phyloP scores from a whole-genome alignment of 257 asterid species.

The Solanum commersonii region DNA sequence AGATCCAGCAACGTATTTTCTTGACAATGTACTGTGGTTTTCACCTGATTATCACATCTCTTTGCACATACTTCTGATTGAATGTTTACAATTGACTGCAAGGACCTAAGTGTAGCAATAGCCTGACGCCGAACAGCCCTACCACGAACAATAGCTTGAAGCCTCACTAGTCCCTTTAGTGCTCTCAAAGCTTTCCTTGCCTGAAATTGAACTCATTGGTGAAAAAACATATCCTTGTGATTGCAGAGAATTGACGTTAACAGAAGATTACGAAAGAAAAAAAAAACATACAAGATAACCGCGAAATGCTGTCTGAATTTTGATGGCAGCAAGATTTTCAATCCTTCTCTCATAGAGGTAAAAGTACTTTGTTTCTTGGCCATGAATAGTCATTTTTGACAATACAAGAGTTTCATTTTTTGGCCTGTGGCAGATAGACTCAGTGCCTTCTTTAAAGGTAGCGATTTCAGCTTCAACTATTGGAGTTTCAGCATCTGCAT shows the following conservation, averaged over 20 bases:
- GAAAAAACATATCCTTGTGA: neutral
- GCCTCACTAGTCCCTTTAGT: conserved; percentile 78
- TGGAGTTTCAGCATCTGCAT: neutral
- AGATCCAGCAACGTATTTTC: conserved; percentile 28
- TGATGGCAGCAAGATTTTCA: conserved; percentile 42
- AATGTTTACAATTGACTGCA: conserved; percentile 79
- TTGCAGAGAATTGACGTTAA: neutral
- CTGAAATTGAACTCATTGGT: conserved; percentile 19
- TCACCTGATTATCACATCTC: conserved; percentile 38
- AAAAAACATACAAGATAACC: conserved; percentile 57
- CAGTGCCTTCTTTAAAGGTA: neutral
- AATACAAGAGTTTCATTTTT: conserved; percentile 10
- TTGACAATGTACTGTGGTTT: conserved; percentile 19
- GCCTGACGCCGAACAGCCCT: conserved; percentile 90
- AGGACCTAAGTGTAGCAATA: conserved; percentile 62
- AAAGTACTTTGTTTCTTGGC: neutral
- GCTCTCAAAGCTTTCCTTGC: conserved; percentile 87
- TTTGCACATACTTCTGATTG: conserved; percentile 73
- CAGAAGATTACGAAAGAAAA: neutral
- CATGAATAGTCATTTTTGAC: neutral
- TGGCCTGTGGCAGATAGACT: conserved; percentile 2
- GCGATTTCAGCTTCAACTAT: neutral
- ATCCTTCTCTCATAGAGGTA: conserved; percentile 6
- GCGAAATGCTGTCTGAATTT: conserved; percentile 73
- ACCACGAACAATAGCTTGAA: conserved; percentile 90